Conservation (phyloP, 148 eudicot species). For the Silene latifolia region DNA sequence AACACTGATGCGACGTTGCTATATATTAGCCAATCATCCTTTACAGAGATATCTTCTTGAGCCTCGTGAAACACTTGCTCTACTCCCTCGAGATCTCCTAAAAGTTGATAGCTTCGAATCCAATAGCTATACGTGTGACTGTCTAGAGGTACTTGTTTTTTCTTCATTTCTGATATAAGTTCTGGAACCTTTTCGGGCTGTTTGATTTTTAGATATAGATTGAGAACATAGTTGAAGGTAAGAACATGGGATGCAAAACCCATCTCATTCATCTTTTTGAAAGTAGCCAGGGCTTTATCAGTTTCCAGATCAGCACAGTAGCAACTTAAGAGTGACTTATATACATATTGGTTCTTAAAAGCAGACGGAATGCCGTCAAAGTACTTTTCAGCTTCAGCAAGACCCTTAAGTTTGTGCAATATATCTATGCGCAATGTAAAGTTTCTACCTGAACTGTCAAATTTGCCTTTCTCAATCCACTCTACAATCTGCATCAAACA, state of each 20-base stretch:
- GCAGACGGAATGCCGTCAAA: conserved; percentile 43
- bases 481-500: conserved; percentile 57
- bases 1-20: conserved; percentile 48
- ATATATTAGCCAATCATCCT: conserved; percentile 47
- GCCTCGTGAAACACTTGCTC: conserved; percentile 62
- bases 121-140: conserved; percentile 40
- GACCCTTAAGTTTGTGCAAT: conserved; percentile 47
- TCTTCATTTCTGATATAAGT: conserved; percentile 59
- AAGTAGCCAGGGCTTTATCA: conserved; percentile 56
- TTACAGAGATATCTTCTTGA: conserved; percentile 14
- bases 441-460: conserved; percentile 29
- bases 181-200: conserved; percentile 63
- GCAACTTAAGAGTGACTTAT: conserved; percentile 66
- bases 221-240: conserved; percentile 51
- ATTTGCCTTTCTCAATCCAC: conserved; percentile 59
- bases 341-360: conserved; percentile 33
- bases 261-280: conserved; percentile 54
- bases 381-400: conserved; percentile 61
- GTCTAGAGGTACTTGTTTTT: conserved; percentile 34
- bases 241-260: conserved; percentile 23
- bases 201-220: conserved; percentile 41
- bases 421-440: conserved; percentile 49
- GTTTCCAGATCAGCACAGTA: conserved; percentile 46
- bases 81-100: conserved; percentile 53
- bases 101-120: conserved; percentile 48